A percentile compares a stretch with the other conserved stretches of the same genome.
Evolutionary conservation across 2,329 filamentous ascomycete species (phyloP).

Genomic region (Juglanconis juglandina): DNA sequence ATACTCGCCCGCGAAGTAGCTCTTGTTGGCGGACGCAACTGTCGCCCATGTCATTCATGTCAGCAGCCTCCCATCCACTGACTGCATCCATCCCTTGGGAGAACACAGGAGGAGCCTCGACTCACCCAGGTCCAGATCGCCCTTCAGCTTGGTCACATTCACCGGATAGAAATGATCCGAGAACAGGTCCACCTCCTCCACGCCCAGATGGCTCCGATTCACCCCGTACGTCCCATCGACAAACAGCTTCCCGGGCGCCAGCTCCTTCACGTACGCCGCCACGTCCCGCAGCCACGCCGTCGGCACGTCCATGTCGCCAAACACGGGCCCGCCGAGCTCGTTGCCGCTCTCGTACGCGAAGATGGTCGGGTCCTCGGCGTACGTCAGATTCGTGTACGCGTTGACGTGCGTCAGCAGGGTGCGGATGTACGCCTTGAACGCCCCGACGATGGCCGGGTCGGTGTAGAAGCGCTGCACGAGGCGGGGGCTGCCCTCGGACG

Average conservation of each 20-base stretch:
- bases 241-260: constrained; percentile 42
- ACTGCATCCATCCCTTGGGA: too few species aligned
- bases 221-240: constrained; percentile 48
- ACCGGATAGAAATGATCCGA: constrained; percentile 47
- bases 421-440: constrained; percentile 44
- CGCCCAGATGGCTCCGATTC: constrained; percentile 38
- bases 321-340: constrained; percentile 41
- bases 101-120: not conserved
- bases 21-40: constrained; percentile 36
- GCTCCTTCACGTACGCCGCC: constrained; percentile 37
- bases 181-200: constrained; percentile 43
- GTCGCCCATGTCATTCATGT: not conserved
- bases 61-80: not conserved
- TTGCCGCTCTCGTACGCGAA: constrained; percentile 49
- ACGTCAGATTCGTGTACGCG: constrained; percentile 41
- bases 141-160: constrained; percentile 35
- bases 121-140: constrained; percentile 27
- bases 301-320: constrained; percentile 42
- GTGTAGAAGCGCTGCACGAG: constrained; percentile 44
- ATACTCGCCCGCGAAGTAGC: constrained; percentile 46
- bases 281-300: constrained; percentile 41
- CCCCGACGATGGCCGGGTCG: constrained; percentile 36
- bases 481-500: constrained; percentile 24
- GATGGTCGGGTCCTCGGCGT: constrained; percentile 47
- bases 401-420: constrained; percentile 44